Evolutionary conservation across 768 basidiomycete species (phyloP), one percentile per base, ranked within the genome.

Genomic region (Russula olivacea): DNA sequence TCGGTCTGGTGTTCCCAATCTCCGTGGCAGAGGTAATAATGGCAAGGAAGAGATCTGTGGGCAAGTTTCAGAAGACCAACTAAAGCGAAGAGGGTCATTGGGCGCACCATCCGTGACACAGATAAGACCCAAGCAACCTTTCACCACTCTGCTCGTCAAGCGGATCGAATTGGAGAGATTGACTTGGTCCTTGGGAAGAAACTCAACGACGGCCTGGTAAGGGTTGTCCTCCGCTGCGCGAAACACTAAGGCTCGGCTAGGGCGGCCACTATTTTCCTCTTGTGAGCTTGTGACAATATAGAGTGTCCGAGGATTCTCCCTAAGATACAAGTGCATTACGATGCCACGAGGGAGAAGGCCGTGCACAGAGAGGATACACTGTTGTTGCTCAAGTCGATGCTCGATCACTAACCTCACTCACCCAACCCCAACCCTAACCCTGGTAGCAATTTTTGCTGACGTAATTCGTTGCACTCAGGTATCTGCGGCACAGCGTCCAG

Each of bases 121-220:
- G 51, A 92, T 88, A 58, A 92, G 76, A 6, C 94, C 94, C 55
- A 96, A 75, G 68, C 93, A 95, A 25, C 92, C 92, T 70, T 91
- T 88, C 7, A 89, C 84, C 28, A 83, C 75, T 58, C 88, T 83
- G 61, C 76, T 86, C n/a, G 88, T 88, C 58, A 93, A 71, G 67
- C 81, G 81, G 57, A 89, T 78, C 36, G 87, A 77, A 62, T 79
- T 82, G 28, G 76, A 70, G 47, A 91, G 78, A 70, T 93, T 85
- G 43, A 95, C 81, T 69, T 91, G 81, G 56, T 83, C 78, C 66
- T 85, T 85, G 0, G 81, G 84, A 12, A 95, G 74, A 69, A 95
- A 93, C 74, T 96, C 93, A 25, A 96, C 92, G 48, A 95, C 82
- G 50, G 89, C 89, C 71, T 91, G 89, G 28, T 72, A 73, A 10